Evolutionary conservation across 148 eudicot species (phyloP), one percentile per base, ranked within the genome.

Genomic region (Camellia granthamiana): DNA sequence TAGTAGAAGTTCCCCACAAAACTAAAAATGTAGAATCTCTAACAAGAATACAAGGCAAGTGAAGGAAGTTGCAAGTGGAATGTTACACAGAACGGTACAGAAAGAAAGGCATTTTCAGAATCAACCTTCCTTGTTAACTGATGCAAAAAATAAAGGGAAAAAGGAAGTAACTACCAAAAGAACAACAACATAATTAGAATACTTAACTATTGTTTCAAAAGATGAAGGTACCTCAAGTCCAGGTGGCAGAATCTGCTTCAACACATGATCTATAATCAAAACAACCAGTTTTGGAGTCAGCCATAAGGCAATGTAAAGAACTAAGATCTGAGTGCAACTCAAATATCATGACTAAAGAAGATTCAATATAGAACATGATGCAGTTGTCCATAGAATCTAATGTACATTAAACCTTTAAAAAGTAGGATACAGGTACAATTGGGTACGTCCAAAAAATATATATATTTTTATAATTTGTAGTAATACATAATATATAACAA

Each of bases 161-260:
- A 11, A 71, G 21, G 46, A 19, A 18, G 49, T 52, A 47, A 72
- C 47, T 51, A 43, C 43, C 15, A 41, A 58, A 49, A 54, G 11
- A 70, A 78, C 43, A 38, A n/a, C n/a, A 72, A 58, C 62, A 81
- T 44, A 73, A 59, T 66, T 62, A 76, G 76, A 84, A 84, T 76
- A 94, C 99, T 97, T 88, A 94, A 90, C 99, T 94, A 97, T 90
- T 80, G 99, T 97, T 88, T 94, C 99, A 82, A 97, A 97, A 61
- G 99, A 94, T 30, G 98, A 94, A 56, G 98, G 99, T 74, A 91
- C 91, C 86, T 94, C 98, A 69, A 94, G 80, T 78, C 93, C 99
- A 79, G 91, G 87, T 7, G 99, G 98, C 75, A 97, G 85, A 84
- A 97, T 90, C 91, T 92, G 93, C 94, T 91, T 97, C 88, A 97